These are phyloP conservation scores for Cynara cardunculus DNA, from an alignment of 129 eudicot species.

Conservation along the genomic window DNA sequence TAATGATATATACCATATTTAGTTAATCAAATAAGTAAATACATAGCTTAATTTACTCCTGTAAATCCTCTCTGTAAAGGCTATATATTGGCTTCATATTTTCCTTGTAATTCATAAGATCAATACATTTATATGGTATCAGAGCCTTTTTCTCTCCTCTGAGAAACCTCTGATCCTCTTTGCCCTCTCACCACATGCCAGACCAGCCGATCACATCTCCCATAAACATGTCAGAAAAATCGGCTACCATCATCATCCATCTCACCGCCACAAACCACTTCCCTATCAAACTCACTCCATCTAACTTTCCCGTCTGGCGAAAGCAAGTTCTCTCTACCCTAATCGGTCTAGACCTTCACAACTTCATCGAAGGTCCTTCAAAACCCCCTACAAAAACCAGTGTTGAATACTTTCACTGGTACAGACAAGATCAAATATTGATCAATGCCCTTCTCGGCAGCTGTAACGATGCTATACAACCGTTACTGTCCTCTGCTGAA, in stretches of 20 bases:
- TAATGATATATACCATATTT: too few relatives aligned
- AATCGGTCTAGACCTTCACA: neutral
- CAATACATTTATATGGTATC: neutral
- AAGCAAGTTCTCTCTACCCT: neutral
- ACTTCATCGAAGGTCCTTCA: constrained; percentile 2
- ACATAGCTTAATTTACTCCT: too few relatives aligned
- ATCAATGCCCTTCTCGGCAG: constrained; percentile 3
- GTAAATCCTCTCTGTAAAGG: too few relatives aligned
- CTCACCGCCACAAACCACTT: neutral
- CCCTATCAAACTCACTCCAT: neutral
- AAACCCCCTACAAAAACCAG: neutral
- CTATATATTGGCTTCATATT: too few relatives aligned
- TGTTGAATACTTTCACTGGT: neutral
- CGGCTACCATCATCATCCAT: neutral
- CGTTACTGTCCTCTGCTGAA: neutral
- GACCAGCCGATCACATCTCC: neutral
- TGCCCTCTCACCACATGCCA: neutral
- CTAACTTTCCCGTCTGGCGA: neutral
- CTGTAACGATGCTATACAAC: neutral
- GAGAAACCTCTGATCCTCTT: neutral
- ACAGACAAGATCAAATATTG: neutral
- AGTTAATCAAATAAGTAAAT: too few relatives aligned
- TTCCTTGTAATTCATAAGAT: too few relatives aligned
- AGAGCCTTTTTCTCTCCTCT: neutral
- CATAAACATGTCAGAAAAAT: neutral